phyloP scores from a whole-genome alignment of 495 filamentous ascomycete genomes.

The Xylaria flabelliformis region DNA sequence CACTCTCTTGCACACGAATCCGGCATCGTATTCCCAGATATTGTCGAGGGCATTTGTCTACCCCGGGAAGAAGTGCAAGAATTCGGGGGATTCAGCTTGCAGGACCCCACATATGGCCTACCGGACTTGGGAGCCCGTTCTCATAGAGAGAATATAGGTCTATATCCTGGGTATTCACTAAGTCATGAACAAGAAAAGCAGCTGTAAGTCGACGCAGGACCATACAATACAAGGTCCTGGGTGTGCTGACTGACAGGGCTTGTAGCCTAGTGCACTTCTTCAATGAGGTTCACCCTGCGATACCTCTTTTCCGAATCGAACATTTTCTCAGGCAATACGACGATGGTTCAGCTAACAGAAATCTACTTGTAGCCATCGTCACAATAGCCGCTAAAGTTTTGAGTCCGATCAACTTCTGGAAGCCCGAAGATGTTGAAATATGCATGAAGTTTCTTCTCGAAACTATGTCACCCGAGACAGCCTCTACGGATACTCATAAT shows the following conservation, averaged over 20 bases:
- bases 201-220: conserved; percentile 25
- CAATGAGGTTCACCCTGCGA: conserved; percentile 38
- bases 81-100: not conserved
- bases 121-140: not conserved
- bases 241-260: not conserved
- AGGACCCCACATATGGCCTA: not conserved
- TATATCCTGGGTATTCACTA: conserved; percentile 32
- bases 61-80: not conserved
- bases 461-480: conserved; percentile 22
- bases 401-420: conserved; percentile 32
- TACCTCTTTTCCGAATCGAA: conserved; percentile 39
- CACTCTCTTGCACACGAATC: not conserved
- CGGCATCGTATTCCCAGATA: not conserved
- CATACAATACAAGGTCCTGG: not conserved
- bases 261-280: conserved; percentile 33
- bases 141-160: not conserved
- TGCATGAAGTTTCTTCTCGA: conserved; percentile 34
- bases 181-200: conserved; percentile 28
- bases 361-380: conserved; percentile 36
- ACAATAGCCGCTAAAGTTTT: conserved; percentile 39
- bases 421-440: conserved; percentile 29
- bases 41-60: not conserved
- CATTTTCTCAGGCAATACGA: conserved; percentile 37
- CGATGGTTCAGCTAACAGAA: conserved; percentile 25
- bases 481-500: conserved; percentile 1